Base-by-base conservation (phyloP, 306 rosid genomes). In the Vicia faba region DNA sequence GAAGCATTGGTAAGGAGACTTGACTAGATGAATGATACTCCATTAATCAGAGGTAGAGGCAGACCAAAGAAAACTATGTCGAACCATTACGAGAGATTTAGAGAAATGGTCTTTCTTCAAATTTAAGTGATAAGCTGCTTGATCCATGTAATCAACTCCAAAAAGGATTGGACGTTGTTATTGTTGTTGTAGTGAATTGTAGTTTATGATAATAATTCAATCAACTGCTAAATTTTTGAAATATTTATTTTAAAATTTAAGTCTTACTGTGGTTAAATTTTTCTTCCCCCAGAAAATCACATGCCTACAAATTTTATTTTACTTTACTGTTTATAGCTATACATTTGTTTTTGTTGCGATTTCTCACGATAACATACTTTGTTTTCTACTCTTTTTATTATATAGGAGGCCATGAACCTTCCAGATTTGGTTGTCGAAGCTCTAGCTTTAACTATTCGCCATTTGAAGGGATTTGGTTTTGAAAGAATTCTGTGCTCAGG, bases 381-480 rank as follows among this genome's bases (percentile, higher is more conserved):
- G 19, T 49, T 64, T 54, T 73, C 48, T 36, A 45, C 35, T 31
- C 15, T 63, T 50, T 60, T 79, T 71, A 54, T 66, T 72, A 64
- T 57, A 66, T 70, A 93, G 98, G 98, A 79, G 81, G 78, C 82
- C 19, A 74, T 88, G 89, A 76, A 74, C 78, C 77, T 93, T 89
- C 88, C 97, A 35, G 90, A 86, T 75, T 75, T 88, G 81, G 88
- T 83, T 14, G 77, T 93, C 76, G 93, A 84, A 82, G 96, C 96
- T 62, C 72, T 93, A 83, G 96, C 97, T 73, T 79, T 93, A 72
- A 84, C 86, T 28, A 80, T 84, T 66, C 87, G 78, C 58, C 89
- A 93, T 75, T 83, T 93, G 69, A 89, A 86, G 79, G 91, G 85
- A 70, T 93, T 88, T 73, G 95, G 98, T 75, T 86, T 93, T 66